Conservation (phyloP, 2,329 filamentous ascomycete species). For the Amesomyces nigricolor region DNA sequence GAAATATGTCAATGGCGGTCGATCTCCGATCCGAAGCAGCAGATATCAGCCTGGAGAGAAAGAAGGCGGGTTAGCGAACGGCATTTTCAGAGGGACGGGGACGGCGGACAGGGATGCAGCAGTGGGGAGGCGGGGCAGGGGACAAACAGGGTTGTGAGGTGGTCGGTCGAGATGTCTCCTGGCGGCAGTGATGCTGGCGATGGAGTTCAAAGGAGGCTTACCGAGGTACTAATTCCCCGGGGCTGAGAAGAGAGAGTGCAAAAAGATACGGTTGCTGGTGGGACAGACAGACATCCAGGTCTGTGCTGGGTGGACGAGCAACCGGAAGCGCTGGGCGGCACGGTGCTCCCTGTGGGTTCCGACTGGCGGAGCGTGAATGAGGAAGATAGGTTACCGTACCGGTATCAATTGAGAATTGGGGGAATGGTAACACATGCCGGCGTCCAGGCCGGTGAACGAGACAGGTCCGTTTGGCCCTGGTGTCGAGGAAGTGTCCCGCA, state of each 20-base stretch:
- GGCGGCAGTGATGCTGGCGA: slow-evolving; percentile 4
- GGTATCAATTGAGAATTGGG: background rate
- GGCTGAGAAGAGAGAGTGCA: slow-evolving; percentile 19
- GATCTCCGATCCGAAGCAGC: slow-evolving; percentile 15
- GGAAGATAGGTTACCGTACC: background rate
- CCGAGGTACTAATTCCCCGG: slow-evolving; percentile 9
- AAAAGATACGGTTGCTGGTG: slow-evolving; percentile 12
- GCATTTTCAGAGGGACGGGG: slow-evolving; percentile 5
- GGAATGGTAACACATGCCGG: background rate
- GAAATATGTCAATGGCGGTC: slow-evolving; percentile 18
- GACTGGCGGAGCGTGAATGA: slow-evolving; percentile 11
- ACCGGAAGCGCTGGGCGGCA: slow-evolving; percentile 18
- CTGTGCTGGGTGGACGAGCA: slow-evolving; percentile 19
- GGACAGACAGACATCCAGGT: slow-evolving; percentile 8
- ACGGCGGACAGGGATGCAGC: slow-evolving; percentile 8
- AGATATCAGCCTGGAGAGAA: slow-evolving; percentile 13
- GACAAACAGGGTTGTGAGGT: slow-evolving; percentile 12
- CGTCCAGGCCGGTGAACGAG: background rate
- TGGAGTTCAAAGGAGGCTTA: slow-evolving; percentile 16
- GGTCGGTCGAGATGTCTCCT: background rate
- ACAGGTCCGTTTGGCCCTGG: background rate
- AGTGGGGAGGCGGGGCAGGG: slow-evolving; percentile 9
- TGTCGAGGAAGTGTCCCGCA: background rate
- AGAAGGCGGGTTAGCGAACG: slow-evolving; percentile 16
- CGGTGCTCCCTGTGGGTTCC: slow-evolving; percentile 13